Evolutionary conservation across 176 grass and related monocot genomes (phyloP).

Genomic region (Dendrocalamus sinicus): DNA sequence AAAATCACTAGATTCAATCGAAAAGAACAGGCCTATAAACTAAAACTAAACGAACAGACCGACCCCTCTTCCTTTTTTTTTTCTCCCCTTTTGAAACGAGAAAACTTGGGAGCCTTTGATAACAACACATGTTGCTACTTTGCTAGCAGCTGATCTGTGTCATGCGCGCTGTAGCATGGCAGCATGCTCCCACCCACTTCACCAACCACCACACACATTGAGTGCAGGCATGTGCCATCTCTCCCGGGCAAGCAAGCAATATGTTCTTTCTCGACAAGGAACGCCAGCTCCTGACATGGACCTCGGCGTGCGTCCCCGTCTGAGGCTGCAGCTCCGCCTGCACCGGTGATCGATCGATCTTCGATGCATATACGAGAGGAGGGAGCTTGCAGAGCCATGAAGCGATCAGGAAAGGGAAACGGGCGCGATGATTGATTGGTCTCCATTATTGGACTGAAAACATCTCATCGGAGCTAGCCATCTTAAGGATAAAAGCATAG

Average conservation of each 20-base stretch:
- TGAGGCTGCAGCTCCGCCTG: not conserved
- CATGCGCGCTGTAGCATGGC: conserved; percentile 17
- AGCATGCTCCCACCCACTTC: not conserved
- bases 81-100: not conserved
- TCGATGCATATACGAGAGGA: not conserved
- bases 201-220: conserved; percentile 12
- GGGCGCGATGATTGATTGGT: not conserved
- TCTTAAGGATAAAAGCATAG: not conserved
- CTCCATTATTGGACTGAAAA: conserved; percentile 6
- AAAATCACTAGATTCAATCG: too few species aligned
- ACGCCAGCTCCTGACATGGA: conserved; percentile 29
- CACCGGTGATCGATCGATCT: too few species aligned
- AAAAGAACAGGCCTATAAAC: too few species aligned
- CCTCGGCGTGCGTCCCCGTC: not conserved
- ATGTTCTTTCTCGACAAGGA: conserved; percentile 31
- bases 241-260: conserved; percentile 26
- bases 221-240: conserved; percentile 35
- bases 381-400: not conserved
- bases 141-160: not conserved
- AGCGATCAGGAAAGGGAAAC: conserved; percentile 16
- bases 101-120: not conserved
- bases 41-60: too few species aligned
- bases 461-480: not conserved
- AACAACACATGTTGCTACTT: not conserved
- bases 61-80: not conserved